Evolutionary conservation across 768 basidiomycete genomes (phyloP).

Genomic region (Podaxis rugospora): DNA sequence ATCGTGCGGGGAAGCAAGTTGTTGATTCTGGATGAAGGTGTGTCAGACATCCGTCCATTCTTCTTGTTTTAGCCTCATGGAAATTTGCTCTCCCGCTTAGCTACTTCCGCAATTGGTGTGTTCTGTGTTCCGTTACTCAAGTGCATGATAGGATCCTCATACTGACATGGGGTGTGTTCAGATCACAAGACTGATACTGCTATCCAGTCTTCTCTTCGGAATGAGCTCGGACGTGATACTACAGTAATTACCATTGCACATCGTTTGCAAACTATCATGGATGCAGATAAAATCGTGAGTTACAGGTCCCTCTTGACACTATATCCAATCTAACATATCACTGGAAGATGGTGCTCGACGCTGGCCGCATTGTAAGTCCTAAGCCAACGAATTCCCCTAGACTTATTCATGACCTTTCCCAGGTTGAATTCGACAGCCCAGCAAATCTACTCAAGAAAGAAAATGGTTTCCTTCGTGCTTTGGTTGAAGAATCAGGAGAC

Average conservation of each 20-base stretch:
- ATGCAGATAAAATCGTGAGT: slow-evolving; percentile 48
- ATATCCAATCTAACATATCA: neutral
- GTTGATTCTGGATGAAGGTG: slow-evolving; percentile 58
- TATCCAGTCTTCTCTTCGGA: slow-evolving; percentile 64
- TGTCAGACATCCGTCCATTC: slow-evolving; percentile 12
- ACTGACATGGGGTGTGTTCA: slow-evolving; percentile 2
- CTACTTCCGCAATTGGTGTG: slow-evolving; percentile 40
- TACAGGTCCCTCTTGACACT: neutral
- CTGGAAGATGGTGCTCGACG: slow-evolving; percentile 17
- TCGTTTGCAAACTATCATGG: slow-evolving; percentile 59
- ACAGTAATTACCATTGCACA: slow-evolving; percentile 66
- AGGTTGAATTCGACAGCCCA: slow-evolving; percentile 55
- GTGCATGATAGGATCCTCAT: neutral
- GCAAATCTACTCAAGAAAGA: slow-evolving; percentile 46
- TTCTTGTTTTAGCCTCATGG: neutral
- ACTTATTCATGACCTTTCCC: neutral
- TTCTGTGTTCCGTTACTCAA: neutral
- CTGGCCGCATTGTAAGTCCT: slow-evolving; percentile 14
- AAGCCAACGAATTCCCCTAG: neutral
- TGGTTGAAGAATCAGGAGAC: slow-evolving; percentile 60
- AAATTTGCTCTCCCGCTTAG: slow-evolving; percentile 17
- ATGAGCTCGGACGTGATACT: slow-evolving; percentile 54
- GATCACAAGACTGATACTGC: slow-evolving; percentile 60
- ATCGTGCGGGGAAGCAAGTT: slow-evolving; percentile 49
- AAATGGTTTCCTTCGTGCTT: slow-evolving; percentile 42